Conservation (phyloP, 192 early-diverging fungal species). For the Backusella luteola region DNA sequence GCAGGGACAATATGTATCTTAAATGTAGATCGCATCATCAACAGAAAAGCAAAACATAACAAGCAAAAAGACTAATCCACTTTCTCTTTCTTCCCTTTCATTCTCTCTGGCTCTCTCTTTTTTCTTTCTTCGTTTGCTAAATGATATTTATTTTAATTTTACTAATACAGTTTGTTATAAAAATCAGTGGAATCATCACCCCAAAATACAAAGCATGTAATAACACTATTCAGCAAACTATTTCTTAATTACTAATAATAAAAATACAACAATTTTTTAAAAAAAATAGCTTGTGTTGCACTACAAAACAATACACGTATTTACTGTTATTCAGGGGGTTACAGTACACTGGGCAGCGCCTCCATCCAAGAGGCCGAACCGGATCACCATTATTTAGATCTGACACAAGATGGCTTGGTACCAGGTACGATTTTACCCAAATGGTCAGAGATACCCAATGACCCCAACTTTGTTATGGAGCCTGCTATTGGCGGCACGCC, state of each 20-base stretch:
- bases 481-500: background rate
- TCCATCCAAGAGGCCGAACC: background rate
- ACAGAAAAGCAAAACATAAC: too few relatives aligned
- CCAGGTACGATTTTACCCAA: background rate
- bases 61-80: background rate
- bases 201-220: background rate
- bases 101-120: background rate
- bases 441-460: background rate
- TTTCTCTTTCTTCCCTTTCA: background rate
- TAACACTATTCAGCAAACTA: background rate
- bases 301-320: background rate
- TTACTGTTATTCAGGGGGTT: slow-evolving; percentile 8
- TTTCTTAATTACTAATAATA: background rate
- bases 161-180: background rate
- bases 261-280: background rate
- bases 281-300: background rate
- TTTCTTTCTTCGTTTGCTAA: background rate
- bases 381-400: slow-evolving; percentile 1
- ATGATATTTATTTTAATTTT: background rate
- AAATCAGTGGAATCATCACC: background rate
- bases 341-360: background rate
- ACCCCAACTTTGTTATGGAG: background rate
- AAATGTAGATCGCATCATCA: too few relatives aligned
- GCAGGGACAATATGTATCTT: too few relatives aligned
- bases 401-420: background rate